phyloP scores from a whole-genome alignment of 1,139 yeast species.

The Zygotorulaspora mrakii region DNA sequence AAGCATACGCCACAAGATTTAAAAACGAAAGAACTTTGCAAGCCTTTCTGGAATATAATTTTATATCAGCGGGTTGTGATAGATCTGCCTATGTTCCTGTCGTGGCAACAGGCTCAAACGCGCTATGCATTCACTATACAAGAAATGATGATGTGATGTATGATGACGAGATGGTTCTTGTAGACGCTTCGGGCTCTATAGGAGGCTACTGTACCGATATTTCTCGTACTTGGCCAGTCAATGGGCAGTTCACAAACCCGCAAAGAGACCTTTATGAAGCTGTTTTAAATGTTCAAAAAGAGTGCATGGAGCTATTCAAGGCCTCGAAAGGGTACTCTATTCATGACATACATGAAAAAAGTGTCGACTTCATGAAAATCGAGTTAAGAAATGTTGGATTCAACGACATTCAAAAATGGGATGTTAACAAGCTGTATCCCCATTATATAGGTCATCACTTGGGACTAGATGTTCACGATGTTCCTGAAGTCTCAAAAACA shows the following conservation, averaged over 20 bases:
- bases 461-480: constrained; percentile 90
- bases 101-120: constrained; percentile 88
- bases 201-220: constrained; percentile 97
- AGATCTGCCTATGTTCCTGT: constrained; percentile 91
- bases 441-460: constrained; percentile 95
- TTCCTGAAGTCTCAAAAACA: constrained; percentile 56
- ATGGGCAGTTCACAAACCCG: constrained; percentile 63
- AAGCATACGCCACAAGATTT: constrained; percentile 68
- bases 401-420: constrained; percentile 45
- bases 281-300: constrained; percentile 75
- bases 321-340: constrained; percentile 50
- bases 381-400: constrained; percentile 77
- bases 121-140: constrained; percentile 85
- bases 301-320: constrained; percentile 65
- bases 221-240: constrained; percentile 93
- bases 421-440: constrained; percentile 68
- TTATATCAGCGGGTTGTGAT: constrained; percentile 84
- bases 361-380: constrained; percentile 53
- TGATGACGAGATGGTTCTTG: constrained; percentile 77
- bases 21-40: constrained; percentile 72
- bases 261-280: constrained; percentile 87
- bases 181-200: constrained; percentile 91
- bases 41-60: constrained; percentile 78
- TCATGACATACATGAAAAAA: constrained; percentile 71
- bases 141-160: constrained; percentile 76